phyloP scores from a whole-genome alignment of 805 yeast species.

The Isabelozyma heimii region DNA sequence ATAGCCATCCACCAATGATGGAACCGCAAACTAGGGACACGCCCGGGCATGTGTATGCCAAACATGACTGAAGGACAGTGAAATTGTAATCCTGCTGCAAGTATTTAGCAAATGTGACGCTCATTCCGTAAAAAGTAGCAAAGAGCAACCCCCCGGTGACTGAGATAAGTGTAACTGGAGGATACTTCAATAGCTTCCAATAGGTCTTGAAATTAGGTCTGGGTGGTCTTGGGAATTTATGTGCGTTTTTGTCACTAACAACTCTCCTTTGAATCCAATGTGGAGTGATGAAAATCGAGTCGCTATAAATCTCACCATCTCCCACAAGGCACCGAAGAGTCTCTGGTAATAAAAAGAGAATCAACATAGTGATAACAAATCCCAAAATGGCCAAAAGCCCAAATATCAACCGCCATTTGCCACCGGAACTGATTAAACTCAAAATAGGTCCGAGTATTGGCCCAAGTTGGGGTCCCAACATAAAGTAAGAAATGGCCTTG shows the following conservation, averaged over 20 bases:
- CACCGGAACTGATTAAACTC: constrained; percentile 22
- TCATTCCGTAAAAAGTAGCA: constrained; percentile 53
- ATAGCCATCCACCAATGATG: constrained; percentile 45
- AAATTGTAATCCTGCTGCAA: constrained; percentile 37
- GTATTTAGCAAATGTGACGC: constrained; percentile 46
- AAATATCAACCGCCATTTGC: constrained; percentile 34
- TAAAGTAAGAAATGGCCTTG: constrained; percentile 28
- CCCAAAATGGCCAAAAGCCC: constrained; percentile 30
- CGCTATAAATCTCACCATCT: constrained; percentile 21
- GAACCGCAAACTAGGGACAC: constrained; percentile 48
- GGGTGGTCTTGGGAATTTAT: constrained; percentile 31
- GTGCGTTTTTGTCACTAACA: constrained; percentile 8
- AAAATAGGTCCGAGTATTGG: constrained; percentile 37
- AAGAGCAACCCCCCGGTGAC: constrained; percentile 49
- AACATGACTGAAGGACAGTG: constrained; percentile 33
- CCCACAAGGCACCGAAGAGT: constrained; percentile 39
- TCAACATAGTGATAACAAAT: constrained; percentile 15
- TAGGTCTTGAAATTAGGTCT: constrained; percentile 39
- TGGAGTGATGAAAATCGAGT: constrained; percentile 25
- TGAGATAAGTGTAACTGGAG: constrained; percentile 47
- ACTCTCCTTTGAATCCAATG: constrained; percentile 19
- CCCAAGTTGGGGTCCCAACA: constrained; percentile 40
- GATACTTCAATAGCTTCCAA: constrained; percentile 32
- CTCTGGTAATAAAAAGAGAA: constrained; percentile 35
- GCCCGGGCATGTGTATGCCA: constrained; percentile 55